Evolutionary conservation across 2,329 filamentous ascomycete species (phyloP).

Genomic region (Pyrenophora teres): DNA sequence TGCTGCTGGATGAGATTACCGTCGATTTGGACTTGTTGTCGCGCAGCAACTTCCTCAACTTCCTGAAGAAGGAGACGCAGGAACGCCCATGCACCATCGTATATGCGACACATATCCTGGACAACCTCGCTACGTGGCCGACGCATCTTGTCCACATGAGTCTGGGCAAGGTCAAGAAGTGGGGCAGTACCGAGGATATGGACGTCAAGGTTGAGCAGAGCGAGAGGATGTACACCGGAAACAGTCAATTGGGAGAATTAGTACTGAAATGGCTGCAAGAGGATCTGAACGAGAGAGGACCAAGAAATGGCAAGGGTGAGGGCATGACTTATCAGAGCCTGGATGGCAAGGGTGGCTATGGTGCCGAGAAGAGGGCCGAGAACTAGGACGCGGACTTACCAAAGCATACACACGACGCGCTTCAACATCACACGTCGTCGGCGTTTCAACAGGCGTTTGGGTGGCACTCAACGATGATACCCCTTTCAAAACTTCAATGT

Average conservation of each 20-base stretch:
- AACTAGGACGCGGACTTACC: not conserved
- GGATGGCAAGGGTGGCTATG: conserved; percentile 68
- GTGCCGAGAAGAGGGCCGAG: conserved; percentile 55
- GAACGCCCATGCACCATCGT: conserved; percentile 84
- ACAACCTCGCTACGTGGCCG: conserved; percentile 93
- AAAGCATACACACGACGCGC: conserved; percentile 10
- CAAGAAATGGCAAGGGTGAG: conserved; percentile 67
- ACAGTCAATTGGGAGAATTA: conserved; percentile 83
- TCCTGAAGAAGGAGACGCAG: conserved; percentile 87
- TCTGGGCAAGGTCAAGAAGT: conserved; percentile 83
- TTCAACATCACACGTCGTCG: conserved; percentile 35
- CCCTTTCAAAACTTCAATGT: conserved; percentile 18
- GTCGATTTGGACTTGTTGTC: conserved; percentile 91
- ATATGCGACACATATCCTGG: conserved; percentile 95
- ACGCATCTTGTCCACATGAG: conserved; percentile 97
- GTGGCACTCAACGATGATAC: conserved; percentile 46
- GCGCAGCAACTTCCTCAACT: conserved; percentile 81
- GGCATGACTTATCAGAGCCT: conserved; percentile 66
- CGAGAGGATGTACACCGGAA: conserved; percentile 60
- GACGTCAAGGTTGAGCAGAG: conserved; percentile 53
- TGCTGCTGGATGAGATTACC: conserved; percentile 94
- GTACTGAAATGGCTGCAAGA: conserved; percentile 85
- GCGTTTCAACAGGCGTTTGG: conserved; percentile 31
- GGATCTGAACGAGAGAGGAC: conserved; percentile 79
- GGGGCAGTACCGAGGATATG: conserved; percentile 72